Base-by-base conservation (phyloP, 768 basidiomycete genomes). In the Lentinula raphanica region DNA sequence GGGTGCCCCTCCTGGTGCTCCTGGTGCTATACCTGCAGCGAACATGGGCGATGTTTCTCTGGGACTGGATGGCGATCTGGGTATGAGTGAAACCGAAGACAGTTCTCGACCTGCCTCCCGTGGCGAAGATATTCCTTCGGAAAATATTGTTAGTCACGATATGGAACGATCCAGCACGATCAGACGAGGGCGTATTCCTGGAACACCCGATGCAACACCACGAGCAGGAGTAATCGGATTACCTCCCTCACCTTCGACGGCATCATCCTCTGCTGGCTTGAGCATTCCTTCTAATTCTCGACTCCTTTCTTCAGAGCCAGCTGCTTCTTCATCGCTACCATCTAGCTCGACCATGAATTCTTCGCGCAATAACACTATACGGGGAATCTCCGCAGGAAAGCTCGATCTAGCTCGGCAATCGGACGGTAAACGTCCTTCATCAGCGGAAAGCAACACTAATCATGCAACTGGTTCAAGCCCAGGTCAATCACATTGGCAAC, bases 1-100 rank as follows among this genome's bases (percentile, higher is more conserved):
- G 86, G 92, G 92, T 48, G 92, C 92, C 0, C 92, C 92, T 1
- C 92, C 92, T 8, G 91, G 91, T 38, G 91, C 92, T 0, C 92
- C 92, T 0, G 92, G 92, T 50, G 92, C 91, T 0, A 83, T 89
- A 48, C 53, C 64, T 21, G 53, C 62, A 9, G 49, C 58, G 1
- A 59, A 56, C 28, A 49, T 57, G 56, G 56, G 56, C 19, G 56
- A 49, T 28, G 56, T 57, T 13, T 39, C 56, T 15, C 35, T 57
- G 31, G 56, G 56, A 27, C 56, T 57, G 15, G 65, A 59, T 15
- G 72, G 68, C 29, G 68, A 57, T 36, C 32, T 49, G 6, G 49
- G 56, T 49, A 48, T 57, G 46, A 57, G 56, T 25, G 56, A 57
- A 29, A 49, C 45, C 19, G 56, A 57, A 36, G 56, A 49, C 27